Evolutionary conservation across 1,284 basidiomycete species (phyloP), one percentile per base, ranked within the genome.

Genomic region (Melampsora abietis-canadensis): DNA sequence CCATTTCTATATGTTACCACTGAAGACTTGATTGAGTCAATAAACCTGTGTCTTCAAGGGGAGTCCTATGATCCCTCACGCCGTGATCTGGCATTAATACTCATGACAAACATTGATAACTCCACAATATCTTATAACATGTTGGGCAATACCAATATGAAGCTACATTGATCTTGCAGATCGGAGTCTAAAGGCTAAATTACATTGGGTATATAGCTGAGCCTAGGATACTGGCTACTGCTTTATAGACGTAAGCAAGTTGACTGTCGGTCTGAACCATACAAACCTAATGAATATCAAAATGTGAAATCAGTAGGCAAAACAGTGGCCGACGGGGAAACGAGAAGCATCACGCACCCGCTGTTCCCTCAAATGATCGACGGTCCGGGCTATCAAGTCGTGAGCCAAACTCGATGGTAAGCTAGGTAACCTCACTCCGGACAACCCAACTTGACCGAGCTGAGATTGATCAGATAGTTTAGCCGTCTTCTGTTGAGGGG

Each of bases 241-340:
- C 82, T 76, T 88, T 85, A 80, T 92, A 92, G 34, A 92, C 83
- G 76, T 91, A 83, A 2, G 84, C 61, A 3, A 87, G 82, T 81
- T 93, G 91, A 76, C 88, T 87, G 1, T 84, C 82, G 75, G 86
- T 85, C 82, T 93, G 88, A 27, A 92, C 89, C 91, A 93, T 93
- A 44, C 87, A 85, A 1, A 88, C 87, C 60, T 91, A 83, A 19
- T 7, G 19, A 19, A 30, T 1, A 14, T 54, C 6, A 54, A 54
- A 3, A 54, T 30, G 34, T 40, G 27, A 17, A 7, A 70, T 31
- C 19, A 63, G 21, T 31, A 51, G 6, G 31, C 4, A 5, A 2
- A 10, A 44, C 44, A 60, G 31, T 59, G 17, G 60, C 4, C 3
- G 19, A 59, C 34, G 14, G 4, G 51, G 21, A 34, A 31, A 68